Evolutionary conservation across 305 asterid species (phyloP).

Genomic region (Stenogyne calaminthoides): DNA sequence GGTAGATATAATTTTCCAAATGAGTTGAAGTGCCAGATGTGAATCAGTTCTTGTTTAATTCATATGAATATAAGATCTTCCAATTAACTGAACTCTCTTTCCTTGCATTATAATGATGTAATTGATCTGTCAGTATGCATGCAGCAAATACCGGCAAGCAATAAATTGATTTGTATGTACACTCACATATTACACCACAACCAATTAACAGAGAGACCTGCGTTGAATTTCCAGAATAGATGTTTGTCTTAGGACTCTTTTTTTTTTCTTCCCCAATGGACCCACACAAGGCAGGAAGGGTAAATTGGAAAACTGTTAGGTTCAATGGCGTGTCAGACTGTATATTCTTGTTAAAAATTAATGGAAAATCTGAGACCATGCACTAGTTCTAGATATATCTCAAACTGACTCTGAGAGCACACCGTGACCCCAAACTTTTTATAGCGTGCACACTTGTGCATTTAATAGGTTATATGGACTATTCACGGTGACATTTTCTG

Average conservation of each 20-base stretch:
- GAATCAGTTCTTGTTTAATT: not conserved
- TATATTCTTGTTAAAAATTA: slow-evolving; percentile 15
- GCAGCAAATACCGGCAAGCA: not conserved
- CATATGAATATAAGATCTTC: not conserved
- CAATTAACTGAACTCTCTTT: not conserved
- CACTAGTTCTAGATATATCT: not conserved
- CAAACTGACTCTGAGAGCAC: not conserved
- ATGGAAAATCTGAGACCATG: not conserved
- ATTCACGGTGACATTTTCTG: not conserved
- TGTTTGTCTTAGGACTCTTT: not conserved
- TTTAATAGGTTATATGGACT: not conserved
- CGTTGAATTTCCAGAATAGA: not conserved
- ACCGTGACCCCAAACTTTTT: not conserved
- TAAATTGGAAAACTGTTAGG: not conserved
- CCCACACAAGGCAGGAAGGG: not conserved
- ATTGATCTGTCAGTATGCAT: not conserved
- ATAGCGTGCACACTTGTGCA: not conserved
- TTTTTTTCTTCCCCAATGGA: not conserved
- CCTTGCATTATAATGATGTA: not conserved
- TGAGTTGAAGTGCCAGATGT: not conserved
- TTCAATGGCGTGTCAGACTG: slow-evolving; percentile 2
- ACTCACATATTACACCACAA: not conserved
- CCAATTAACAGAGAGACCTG: not conserved
- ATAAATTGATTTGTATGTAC: not conserved
- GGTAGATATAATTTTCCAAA: not conserved